These are phyloP conservation scores for Leishmania tropica DNA, from an alignment of 208 protist genomes.

Conservation along the genomic window DNA sequence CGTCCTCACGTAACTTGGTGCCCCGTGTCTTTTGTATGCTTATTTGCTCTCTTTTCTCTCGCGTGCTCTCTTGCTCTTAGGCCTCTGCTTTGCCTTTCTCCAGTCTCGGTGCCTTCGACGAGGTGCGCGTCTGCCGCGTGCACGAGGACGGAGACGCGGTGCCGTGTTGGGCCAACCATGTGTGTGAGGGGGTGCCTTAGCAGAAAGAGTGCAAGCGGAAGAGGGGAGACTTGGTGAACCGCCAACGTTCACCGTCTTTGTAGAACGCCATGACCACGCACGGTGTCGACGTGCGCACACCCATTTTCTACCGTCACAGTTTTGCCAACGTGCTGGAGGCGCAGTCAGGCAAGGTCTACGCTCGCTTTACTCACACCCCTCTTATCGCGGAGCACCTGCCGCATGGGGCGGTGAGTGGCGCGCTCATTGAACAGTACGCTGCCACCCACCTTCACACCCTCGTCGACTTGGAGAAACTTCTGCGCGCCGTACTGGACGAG, in stretches of 20 bases:
- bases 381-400: slow-evolving; percentile 37
- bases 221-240: neutral
- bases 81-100: neutral
- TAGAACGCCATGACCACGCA: slow-evolving; percentile 7
- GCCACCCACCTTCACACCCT: slow-evolving; percentile 30
- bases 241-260: neutral
- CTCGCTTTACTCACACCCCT: slow-evolving; percentile 51
- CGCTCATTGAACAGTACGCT: slow-evolving; percentile 43
- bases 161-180: neutral
- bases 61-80: neutral
- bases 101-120: neutral
- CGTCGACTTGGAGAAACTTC: slow-evolving; percentile 35
- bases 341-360: slow-evolving; percentile 43
- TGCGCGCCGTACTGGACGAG: slow-evolving; percentile 22
- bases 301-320: slow-evolving; percentile 45
- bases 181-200: neutral
- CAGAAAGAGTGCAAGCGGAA: neutral
- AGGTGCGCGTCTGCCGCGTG: neutral
- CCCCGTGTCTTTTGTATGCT: neutral
- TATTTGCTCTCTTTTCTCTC: neutral
- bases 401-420: slow-evolving; percentile 22
- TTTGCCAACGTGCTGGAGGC: slow-evolving; percentile 49
- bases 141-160: neutral
- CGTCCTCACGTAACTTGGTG: neutral
- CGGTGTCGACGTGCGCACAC: slow-evolving; percentile 41